These are phyloP conservation scores for Niebla homalea DNA, from an alignment of 495 filamentous ascomycete species.

Conservation along the genomic window DNA sequence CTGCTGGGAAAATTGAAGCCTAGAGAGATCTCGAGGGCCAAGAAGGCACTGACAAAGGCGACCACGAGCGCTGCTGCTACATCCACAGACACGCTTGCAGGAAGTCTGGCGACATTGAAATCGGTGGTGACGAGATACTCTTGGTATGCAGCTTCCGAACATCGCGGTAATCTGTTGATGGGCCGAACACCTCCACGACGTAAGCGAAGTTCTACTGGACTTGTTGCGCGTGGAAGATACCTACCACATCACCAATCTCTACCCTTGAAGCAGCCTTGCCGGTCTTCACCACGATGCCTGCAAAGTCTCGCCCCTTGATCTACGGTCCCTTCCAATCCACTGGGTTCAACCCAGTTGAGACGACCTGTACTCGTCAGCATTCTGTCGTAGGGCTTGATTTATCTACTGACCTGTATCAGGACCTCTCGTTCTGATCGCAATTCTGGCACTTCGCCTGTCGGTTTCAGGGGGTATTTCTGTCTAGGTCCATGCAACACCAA, in stretches of 20 bases:
- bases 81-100: constrained; percentile 31
- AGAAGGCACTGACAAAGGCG: constrained; percentile 45
- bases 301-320: constrained; percentile 52
- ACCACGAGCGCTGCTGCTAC: constrained; percentile 49
- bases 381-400: neutral
- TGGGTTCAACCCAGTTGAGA: constrained; percentile 54
- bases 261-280: constrained; percentile 31
- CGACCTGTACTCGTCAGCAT: constrained; percentile 20
- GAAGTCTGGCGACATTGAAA: constrained; percentile 49
- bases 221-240: neutral
- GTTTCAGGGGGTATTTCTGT: constrained; percentile 24
- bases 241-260: constrained; percentile 38
- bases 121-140: constrained; percentile 50
- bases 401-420: constrained; percentile 6
- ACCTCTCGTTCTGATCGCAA: constrained; percentile 7
- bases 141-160: constrained; percentile 53
- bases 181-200: constrained; percentile 34
- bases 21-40: constrained; percentile 47
- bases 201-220: neutral
- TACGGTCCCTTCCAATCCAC: constrained; percentile 65
- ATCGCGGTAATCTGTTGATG: constrained; percentile 61
- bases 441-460: constrained; percentile 9
- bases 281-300: constrained; percentile 42
- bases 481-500: constrained; percentile 30
- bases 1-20: constrained; percentile 42